Percentiles rank a stretch among this genome's conserved stretches.
phyloP scores from a whole-genome alignment of 1,284 basidiomycete genomes.

The Tausonia pullulans region DNA sequence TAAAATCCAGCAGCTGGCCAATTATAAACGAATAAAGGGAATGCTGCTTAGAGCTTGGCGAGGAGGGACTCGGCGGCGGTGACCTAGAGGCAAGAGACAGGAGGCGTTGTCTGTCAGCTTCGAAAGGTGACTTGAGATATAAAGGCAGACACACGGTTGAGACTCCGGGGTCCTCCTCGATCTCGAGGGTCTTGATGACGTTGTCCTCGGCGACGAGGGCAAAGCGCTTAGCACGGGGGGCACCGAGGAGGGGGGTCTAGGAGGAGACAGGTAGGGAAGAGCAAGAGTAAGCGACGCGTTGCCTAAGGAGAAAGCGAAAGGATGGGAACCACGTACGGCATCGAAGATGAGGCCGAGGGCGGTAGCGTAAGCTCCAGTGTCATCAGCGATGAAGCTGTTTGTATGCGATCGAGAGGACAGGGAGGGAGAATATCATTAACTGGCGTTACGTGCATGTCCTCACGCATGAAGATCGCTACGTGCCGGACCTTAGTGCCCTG shows the following conservation, averaged over 20 bases:
- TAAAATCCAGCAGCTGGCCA: too few species aligned
- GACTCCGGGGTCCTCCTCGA: constrained; percentile 45
- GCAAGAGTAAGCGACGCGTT: not conserved
- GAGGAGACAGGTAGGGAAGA: not conserved
- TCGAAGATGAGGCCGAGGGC: constrained; percentile 55
- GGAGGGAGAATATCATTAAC: not conserved
- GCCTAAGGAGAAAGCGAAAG: constrained; percentile 23
- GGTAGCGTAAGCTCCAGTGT: constrained; percentile 47
- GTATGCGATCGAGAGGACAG: too few species aligned
- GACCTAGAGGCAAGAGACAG: not conserved
- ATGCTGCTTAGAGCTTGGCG: not conserved
- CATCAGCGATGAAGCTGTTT: constrained; percentile 44
- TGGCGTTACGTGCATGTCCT: not conserved
- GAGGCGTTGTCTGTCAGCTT: too few species aligned
- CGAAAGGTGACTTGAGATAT: too few species aligned
- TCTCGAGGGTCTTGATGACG: constrained; percentile 44
- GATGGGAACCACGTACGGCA: constrained; percentile 53
- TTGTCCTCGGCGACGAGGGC: constrained; percentile 48
- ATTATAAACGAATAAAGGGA: too few species aligned
- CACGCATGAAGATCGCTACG: constrained; percentile 7
- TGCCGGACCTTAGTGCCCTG: constrained; percentile 29
- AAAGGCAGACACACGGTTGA: too few species aligned
- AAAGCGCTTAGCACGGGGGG: constrained; percentile 39
- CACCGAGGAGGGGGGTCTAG: not conserved
- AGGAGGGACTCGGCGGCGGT: not conserved